A percentile compares a stretch with the other conserved stretches of the same genome.
Conservation (phyloP, 495 filamentous ascomycete genomes). For the Trichoderma gamsii region DNA sequence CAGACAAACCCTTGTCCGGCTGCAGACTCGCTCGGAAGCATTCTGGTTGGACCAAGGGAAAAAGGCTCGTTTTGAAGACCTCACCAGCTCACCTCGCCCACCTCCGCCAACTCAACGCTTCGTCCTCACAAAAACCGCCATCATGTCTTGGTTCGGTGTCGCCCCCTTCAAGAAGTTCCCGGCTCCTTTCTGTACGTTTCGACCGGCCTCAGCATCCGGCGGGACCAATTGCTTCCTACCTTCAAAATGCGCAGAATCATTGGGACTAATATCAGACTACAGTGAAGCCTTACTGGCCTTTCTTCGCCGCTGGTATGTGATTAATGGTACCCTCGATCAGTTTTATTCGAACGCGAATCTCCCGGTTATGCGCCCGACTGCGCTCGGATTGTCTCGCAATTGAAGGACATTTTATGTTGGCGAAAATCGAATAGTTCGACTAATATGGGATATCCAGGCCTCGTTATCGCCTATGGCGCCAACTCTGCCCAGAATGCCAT, state of each 20-base stretch:
- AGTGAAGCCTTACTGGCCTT: constrained; percentile 86
- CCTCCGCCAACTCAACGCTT: constrained; percentile 20
- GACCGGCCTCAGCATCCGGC: background rate
- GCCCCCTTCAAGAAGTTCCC: constrained; percentile 79
- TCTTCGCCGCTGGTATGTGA: constrained; percentile 86
- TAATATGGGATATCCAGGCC: constrained; percentile 43
- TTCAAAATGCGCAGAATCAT: constrained; percentile 19
- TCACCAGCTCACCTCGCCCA: constrained; percentile 23
- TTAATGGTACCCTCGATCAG: constrained; percentile 1
- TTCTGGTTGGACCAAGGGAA: constrained; percentile 25
- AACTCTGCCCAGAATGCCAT: constrained; percentile 67
- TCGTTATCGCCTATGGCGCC: constrained; percentile 80
- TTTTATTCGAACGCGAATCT: background rate
- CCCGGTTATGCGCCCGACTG: background rate
- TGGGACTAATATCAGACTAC: constrained; percentile 28
- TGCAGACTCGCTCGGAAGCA: constrained; percentile 6
- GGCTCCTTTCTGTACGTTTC: constrained; percentile 69
- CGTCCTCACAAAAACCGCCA: constrained; percentile 35
- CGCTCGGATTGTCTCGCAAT: background rate
- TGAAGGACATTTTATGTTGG: background rate
- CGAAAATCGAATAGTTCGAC: background rate
- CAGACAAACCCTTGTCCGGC: constrained; percentile 12
- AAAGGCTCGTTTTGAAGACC: constrained; percentile 36
- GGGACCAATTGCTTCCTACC: constrained; percentile 21
- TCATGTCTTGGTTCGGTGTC: constrained; percentile 68